Conservation (phyloP, 257 asterid genomes). For the Nicotiana obtusifolia region DNA sequence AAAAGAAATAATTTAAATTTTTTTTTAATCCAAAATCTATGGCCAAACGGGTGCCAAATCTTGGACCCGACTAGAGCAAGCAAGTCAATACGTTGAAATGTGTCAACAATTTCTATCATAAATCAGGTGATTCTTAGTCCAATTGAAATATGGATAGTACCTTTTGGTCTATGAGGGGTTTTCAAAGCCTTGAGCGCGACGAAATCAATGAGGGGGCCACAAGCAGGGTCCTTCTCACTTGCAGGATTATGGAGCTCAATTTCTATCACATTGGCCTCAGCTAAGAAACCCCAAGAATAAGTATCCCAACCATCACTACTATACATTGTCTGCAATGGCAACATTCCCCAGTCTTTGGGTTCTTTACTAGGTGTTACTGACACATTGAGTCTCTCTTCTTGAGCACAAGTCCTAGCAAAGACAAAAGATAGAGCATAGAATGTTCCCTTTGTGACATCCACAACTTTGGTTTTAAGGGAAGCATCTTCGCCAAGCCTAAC, state of each 20-base stretch:
- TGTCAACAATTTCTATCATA: too few species aligned
- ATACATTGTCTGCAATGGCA: conserved; percentile 26
- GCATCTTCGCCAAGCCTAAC: conserved; percentile 27
- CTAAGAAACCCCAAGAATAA: conserved; percentile 27
- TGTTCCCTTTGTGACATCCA: neutral
- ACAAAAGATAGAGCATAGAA: conserved; percentile 18
- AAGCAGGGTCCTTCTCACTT: conserved; percentile 16
- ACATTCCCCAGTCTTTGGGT: conserved; percentile 11
- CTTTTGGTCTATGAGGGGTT: conserved; percentile 2
- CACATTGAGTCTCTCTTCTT: conserved; percentile 16
- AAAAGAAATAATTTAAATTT: too few species aligned
- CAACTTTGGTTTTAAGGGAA: conserved; percentile 10
- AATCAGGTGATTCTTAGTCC: too few species aligned
- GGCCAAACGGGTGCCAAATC: neutral
- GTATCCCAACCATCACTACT: conserved; percentile 25
- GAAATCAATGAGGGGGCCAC: conserved; percentile 25
- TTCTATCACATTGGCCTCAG: conserved; percentile 8
- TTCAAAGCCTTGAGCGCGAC: conserved; percentile 26
- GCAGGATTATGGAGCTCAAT: conserved; percentile 22
- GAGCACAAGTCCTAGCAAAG: conserved; percentile 23
- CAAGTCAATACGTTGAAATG: neutral
- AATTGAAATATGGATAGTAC: neutral
- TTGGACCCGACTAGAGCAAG: neutral
- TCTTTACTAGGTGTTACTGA: conserved; percentile 18
- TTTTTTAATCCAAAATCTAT: too few species aligned